Percentiles rank a stretch among this genome's conserved stretches.
Evolutionary conservation across 2,329 filamentous ascomycete species (phyloP).

Genomic region (Fusarium begoniae): DNA sequence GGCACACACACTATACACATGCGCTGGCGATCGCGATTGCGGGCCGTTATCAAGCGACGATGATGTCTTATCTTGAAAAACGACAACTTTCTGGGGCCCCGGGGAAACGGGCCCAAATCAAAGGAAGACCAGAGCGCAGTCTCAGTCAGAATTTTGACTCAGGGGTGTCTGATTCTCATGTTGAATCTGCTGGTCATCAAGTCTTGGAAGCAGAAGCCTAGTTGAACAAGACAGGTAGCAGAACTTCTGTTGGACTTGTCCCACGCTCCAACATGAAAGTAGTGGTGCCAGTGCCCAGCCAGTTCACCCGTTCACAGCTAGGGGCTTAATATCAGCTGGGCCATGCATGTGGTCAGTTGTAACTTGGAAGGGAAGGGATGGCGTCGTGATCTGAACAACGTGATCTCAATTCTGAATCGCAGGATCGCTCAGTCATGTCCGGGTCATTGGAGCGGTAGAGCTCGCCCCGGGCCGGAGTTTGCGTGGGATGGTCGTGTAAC

Average conservation of each 20-base stretch:
- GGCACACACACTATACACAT: neutral
- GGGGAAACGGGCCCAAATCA: conserved; percentile 15
- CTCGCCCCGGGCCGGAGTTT: conserved; percentile 1
- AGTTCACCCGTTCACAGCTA: neutral
- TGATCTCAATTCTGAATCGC: conserved; percentile 17
- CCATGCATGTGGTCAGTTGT: conserved; percentile 28
- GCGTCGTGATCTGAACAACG: conserved; percentile 22
- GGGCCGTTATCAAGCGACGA: conserved; percentile 18
- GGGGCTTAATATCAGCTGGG: conserved; percentile 9
- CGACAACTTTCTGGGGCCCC: conserved; percentile 26
- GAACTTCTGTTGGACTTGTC: neutral
- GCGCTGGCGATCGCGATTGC: conserved; percentile 12
- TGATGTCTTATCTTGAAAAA: conserved; percentile 25
- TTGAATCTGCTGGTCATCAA: neutral
- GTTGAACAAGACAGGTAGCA: neutral
- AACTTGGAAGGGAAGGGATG: conserved; percentile 16
- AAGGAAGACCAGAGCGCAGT: conserved; percentile 6
- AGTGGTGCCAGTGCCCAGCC: neutral
- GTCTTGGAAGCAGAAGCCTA: conserved; percentile 7
- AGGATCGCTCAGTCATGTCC: neutral
- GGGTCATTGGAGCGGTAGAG: conserved; percentile 17
- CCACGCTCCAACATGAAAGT: neutral
- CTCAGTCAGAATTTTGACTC: conserved; percentile 13
- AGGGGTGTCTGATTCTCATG: conserved; percentile 2
- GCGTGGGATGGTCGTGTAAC: conserved; percentile 3